Evolutionary conservation across 1,284 basidiomycete genomes (phyloP).

Genomic region (Xerocomus minutiporus): DNA sequence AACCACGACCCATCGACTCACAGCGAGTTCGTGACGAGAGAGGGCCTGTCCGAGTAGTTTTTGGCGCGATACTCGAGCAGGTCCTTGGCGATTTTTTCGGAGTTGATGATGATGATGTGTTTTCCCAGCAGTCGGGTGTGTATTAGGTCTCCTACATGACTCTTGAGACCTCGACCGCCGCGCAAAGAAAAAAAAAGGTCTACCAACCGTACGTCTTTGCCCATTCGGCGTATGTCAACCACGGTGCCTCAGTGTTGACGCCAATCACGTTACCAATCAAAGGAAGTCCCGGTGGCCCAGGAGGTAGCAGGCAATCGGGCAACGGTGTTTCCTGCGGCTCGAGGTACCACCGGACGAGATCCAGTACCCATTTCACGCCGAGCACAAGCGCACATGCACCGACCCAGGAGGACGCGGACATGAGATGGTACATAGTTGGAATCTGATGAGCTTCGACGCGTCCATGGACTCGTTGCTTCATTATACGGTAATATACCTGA

Average conservation of each 20-base stretch:
- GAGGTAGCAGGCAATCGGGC: constrained; percentile 8
- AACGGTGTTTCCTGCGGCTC: background rate
- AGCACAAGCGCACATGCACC: constrained; percentile 6
- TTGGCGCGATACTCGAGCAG: constrained; percentile 17
- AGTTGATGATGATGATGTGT: constrained; percentile 19
- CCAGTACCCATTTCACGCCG: background rate
- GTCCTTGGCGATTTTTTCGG: constrained; percentile 19
- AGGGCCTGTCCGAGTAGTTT: constrained; percentile 16
- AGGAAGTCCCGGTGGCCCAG: constrained; percentile 15
- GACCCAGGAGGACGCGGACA: background rate
- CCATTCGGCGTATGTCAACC: constrained; percentile 16
- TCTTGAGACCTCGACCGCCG: background rate
- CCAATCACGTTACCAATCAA: constrained; percentile 19
- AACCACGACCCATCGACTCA: background rate
- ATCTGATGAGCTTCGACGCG: background rate
- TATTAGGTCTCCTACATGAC: constrained; percentile 16
- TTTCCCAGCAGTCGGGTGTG: constrained; percentile 12
- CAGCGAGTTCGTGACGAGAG: constrained; percentile 13
- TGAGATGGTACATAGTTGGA: background rate
- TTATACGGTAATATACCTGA: background rate
- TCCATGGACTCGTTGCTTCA: background rate
- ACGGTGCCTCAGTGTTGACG: constrained; percentile 13
- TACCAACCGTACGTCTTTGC: constrained; percentile 15
- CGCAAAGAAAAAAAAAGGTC: background rate
- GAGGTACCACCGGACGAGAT: constrained; percentile 2